Percentiles rank a stretch among this genome's conserved stretches.
These are phyloP conservation scores for Myxozyma nipponensis DNA, from an alignment of 805 yeast genomes.

Conservation along the genomic window DNA sequence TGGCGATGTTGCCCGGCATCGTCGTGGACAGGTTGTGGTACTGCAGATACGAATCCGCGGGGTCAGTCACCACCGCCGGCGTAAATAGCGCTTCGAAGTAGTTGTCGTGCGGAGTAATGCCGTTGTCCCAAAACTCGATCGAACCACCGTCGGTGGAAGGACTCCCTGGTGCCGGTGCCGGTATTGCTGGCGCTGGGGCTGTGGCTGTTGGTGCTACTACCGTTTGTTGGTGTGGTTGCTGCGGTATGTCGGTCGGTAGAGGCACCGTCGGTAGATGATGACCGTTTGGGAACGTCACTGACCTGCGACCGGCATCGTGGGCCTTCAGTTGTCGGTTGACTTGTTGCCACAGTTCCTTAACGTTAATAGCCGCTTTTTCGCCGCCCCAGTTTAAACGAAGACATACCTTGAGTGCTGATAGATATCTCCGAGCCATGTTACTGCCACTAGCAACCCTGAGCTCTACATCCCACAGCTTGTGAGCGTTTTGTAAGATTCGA, in stretches of 20 bases:
- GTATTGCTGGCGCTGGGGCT: neutral
- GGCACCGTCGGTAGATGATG: too few relatives aligned
- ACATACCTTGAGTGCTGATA: constrained; percentile 18
- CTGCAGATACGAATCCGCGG: neutral
- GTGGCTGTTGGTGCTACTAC: neutral
- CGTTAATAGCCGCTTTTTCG: too few relatives aligned
- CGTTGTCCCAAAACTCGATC: neutral
- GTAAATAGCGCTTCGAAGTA: too few relatives aligned
- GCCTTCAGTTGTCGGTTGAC: constrained; percentile 5
- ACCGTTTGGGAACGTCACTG: too few relatives aligned
- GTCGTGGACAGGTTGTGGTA: neutral
- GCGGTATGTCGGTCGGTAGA: too few relatives aligned
- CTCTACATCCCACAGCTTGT: constrained; percentile 16
- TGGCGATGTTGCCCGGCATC: neutral
- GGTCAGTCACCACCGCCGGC: too few relatives aligned
- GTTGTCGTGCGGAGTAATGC: neutral
- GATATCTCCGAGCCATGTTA: constrained; percentile 12
- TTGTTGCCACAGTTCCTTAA: constrained; percentile 22
- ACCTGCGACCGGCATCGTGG: too few relatives aligned
- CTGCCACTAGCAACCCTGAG: constrained; percentile 10
- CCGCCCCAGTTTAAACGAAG: too few relatives aligned
- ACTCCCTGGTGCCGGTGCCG: neutral
- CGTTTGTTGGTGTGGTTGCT: too few relatives aligned
- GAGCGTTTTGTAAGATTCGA: constrained; percentile 9
- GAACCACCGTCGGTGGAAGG: neutral